Base-by-base conservation (phyloP, 2,329 filamentous ascomycete genomes). In the Madurella mycetomatis region DNA sequence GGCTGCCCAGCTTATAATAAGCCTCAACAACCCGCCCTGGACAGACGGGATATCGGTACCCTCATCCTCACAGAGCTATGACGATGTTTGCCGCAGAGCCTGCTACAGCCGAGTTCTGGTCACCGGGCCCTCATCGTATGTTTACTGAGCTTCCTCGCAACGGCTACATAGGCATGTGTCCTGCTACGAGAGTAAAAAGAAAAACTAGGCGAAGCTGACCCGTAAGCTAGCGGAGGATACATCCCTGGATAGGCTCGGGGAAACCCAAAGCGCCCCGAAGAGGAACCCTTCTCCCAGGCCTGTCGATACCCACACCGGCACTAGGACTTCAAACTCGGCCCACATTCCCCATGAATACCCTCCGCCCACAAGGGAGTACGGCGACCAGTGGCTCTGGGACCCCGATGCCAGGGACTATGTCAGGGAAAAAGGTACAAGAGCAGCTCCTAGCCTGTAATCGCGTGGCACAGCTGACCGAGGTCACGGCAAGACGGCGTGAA, bases 311-410 rank as follows among this genome's bases (percentile, higher is more conserved):
- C 8, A 47, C 32, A n/a, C 41, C 25, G 25, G 19, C 9, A 16
- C 41, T 17, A 16, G 16, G 4, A 15, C 44, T 9, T 17, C 53
- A 9, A 25, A 25, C 25, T n/a, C 44, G 1, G 13, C 18, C 8
- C 16, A 4, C 13, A 9, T 11, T 4, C 9, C 42, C 9, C 39
- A 32, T 19, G 42, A 52, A 12, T 34, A 47, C 31, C 48, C 12
- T 2, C 47, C 15, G 18, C 45, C 32, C 16, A 19, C 31, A 34
- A 54, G 43, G 45, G 44, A 54, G 39, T 56, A 59, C 17, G 51
- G 51, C 11, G 41, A 32, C n/a, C 47, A 18, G n/a, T 59, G 56
- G 56, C 45, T 43, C 3, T 59, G 56, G 56, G 45, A 51, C 30
- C 1, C 17, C 2, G 46, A 44, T 4, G 16, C 4, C 1, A 18